A percentile compares a stretch with the other conserved stretches of the same genome.
Evolutionary conservation across 305 asterid genomes (phyloP).

Genomic region (Plantago coronopus): DNA sequence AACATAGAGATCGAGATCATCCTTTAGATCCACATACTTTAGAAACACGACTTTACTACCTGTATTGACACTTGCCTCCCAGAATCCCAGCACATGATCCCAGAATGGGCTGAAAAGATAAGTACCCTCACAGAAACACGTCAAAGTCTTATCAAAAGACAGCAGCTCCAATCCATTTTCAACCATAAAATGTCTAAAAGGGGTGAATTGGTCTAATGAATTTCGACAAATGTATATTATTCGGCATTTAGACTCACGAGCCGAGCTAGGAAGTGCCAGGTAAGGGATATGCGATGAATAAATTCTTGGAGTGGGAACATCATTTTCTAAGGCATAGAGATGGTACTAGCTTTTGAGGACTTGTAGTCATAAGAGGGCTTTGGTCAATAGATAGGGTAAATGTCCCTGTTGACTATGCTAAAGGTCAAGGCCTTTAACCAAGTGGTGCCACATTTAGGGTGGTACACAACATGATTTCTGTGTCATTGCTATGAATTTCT

Average conservation of each 20-base stretch:
- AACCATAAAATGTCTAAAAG: background rate
- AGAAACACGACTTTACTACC: conserved; percentile 15
- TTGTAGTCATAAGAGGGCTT: conserved; percentile 14
- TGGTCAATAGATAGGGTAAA: background rate
- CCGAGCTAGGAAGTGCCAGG: background rate
- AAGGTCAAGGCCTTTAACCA: conserved; percentile 23
- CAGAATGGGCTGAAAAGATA: conserved; percentile 15
- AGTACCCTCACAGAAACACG: conserved; percentile 7
- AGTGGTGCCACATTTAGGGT: conserved; percentile 16
- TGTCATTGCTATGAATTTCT: too few species aligned
- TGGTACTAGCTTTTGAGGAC: conserved; percentile 24
- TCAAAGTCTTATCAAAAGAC: conserved; percentile 4
- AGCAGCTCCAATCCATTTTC: background rate
- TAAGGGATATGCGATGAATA: conserved; percentile 13
- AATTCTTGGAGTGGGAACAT: conserved; percentile 10
- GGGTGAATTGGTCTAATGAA: conserved; percentile 17
- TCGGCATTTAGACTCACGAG: background rate
- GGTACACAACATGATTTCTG: background rate
- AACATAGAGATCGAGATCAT: background rate
- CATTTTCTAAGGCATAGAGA: conserved; percentile 1
- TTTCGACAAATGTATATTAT: conserved; percentile 12
- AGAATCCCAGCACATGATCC: conserved; percentile 21
- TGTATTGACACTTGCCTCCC: background rate
- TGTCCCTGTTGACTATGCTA: conserved; percentile 10
- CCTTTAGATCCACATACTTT: conserved; percentile 16